phyloP scores from a whole-genome alignment of 805 yeast species.

The Komagataella ulmi region DNA sequence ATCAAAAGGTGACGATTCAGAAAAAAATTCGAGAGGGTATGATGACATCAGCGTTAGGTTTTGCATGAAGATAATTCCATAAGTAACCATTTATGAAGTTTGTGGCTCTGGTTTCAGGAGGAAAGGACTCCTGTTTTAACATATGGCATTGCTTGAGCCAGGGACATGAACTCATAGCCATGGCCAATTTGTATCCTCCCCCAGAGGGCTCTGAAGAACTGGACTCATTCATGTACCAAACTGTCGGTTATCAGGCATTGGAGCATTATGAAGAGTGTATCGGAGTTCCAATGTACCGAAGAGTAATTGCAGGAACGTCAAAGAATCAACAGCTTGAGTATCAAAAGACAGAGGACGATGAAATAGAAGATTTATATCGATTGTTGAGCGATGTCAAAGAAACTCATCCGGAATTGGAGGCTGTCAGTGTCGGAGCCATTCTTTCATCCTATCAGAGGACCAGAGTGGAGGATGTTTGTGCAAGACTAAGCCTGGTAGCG shows the following conservation, averaged over 20 bases:
- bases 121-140: constrained; percentile 90
- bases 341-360: constrained; percentile 55
- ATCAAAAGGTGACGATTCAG: background rate
- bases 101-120: constrained; percentile 88
- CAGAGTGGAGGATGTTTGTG: constrained; percentile 85
- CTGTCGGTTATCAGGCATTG: constrained; percentile 83
- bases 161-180: constrained; percentile 76
- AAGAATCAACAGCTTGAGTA: constrained; percentile 60
- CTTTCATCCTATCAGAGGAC: constrained; percentile 90
- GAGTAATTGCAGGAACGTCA: constrained; percentile 48
- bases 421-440: constrained; percentile 92
- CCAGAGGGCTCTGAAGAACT: constrained; percentile 37
- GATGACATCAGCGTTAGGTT: background rate
- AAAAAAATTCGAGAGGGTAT: background rate
- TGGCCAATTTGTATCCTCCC: constrained; percentile 74
- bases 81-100: constrained; percentile 50
- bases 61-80: background rate
- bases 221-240: constrained; percentile 95
- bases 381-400: constrained; percentile 34
- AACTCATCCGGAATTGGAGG: constrained; percentile 62
- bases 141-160: constrained; percentile 72
- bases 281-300: constrained; percentile 70
- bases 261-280: constrained; percentile 53
- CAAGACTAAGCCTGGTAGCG: constrained; percentile 50
- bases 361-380: constrained; percentile 68